Evolutionary conservation across 306 rosid species (phyloP), one percentile per base, ranked within the genome.

Genomic region (Vicia sativa): DNA sequence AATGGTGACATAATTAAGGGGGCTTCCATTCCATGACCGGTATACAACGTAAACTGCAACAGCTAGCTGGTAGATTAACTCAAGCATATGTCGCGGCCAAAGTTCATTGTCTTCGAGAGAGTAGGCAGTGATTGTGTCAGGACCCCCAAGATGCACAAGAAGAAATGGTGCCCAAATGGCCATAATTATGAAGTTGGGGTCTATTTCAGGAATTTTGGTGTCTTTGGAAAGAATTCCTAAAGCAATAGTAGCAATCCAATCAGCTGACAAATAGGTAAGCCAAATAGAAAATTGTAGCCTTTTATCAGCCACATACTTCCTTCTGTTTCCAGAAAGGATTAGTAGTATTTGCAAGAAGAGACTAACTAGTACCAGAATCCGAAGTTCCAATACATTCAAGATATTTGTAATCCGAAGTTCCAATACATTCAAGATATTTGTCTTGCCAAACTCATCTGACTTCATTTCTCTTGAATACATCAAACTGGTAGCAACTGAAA

Each of bases 151-250:
- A 55, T 77, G 83, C 28, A 80, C 55, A 5, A 80, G 81, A 19
- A 83, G 81, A 69, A 80, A 77, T 16, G 87, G 79, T 3, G 79
- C 81, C 83, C 85, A 83, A 7, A 26, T 58, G 0, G 82, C 81
- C 68, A 23, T 59, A 0, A 79, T 41, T 2, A 26, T 5, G 8
- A 61, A 41, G 50, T 29, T 53, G 26, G 69, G 37, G 6, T 70
- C 12, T 3, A 0, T 0, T 4, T 34, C 21, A 29, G 3, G 25
- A 39, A 18, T 21, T 44, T 50, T 54, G 25, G 21, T 45, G 74
- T 53, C 63, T 19, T 65, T 56, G 35, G 75, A 76, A 48, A 79
- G 77, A 9, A 55, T 54, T 5, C 82, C 64, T 0, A 83, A 57
- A 0, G 78, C 71, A 10, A 74, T 2, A 0, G 71, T 73, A 0